These are phyloP conservation scores for Linnemannia schmuckeri DNA, from an alignment of 192 early-diverging fungal genomes.

Conservation along the genomic window DNA sequence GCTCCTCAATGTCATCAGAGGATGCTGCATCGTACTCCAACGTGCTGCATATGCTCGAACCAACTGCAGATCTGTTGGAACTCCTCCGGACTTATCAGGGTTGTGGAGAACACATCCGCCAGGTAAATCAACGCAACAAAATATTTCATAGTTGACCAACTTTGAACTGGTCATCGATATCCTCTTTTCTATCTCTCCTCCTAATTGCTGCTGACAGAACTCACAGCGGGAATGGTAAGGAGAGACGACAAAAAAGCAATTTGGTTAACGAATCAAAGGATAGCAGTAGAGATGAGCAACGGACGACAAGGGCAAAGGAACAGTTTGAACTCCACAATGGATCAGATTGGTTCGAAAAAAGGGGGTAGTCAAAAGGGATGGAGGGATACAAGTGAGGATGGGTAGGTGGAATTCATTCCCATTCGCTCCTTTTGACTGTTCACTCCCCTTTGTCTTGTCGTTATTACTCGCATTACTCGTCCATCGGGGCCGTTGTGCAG, in stretches of 20 bases:
- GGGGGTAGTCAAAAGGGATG: neutral
- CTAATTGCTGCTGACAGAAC: neutral
- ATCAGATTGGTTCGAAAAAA: neutral
- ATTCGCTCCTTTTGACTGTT: neutral
- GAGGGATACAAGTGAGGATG: neutral
- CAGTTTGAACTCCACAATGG: neutral
- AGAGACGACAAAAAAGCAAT: neutral
- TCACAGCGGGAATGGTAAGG: neutral
- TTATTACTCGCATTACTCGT: neutral
- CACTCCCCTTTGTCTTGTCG: neutral
- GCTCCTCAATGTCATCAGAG: conserved; percentile 66
- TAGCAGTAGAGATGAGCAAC: neutral
- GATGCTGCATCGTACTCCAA: conserved; percentile 72
- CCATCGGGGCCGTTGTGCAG: neutral
- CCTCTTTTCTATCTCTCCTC: neutral
- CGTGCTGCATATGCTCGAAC: conserved; percentile 67
- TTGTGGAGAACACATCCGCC: conserved; percentile 79
- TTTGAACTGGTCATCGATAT: neutral
- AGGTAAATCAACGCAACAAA: conserved; percentile 48
- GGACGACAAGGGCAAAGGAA: neutral
- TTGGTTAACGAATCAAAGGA: neutral
- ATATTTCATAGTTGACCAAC: neutral
- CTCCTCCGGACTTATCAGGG: conserved; percentile 71
- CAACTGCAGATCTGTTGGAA: conserved; percentile 66
- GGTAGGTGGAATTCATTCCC: neutral